Evolutionary conservation across 495 filamentous ascomycete species (phyloP).

Genomic region (Cercophora scortea): DNA sequence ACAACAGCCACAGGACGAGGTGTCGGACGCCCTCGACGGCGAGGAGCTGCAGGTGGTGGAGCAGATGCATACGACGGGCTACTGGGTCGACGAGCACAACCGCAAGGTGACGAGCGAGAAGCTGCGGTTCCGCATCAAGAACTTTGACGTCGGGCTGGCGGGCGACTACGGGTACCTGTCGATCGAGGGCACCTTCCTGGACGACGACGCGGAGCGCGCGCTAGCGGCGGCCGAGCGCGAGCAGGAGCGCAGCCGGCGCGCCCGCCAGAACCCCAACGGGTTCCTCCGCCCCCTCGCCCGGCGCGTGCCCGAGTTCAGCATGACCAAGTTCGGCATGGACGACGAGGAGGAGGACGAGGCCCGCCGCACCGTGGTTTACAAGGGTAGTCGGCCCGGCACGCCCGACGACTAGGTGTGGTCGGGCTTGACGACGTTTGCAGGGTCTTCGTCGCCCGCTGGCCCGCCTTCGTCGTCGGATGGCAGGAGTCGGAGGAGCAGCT

Average conservation of each 20-base stretch:
- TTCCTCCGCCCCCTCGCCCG: slow-evolving; percentile 27
- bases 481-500: background rate
- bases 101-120: slow-evolving; percentile 27
- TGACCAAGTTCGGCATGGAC: slow-evolving; percentile 39
- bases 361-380: slow-evolving; percentile 19
- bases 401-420: slow-evolving; percentile 31
- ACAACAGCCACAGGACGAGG: slow-evolving; percentile 1
- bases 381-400: slow-evolving; percentile 25
- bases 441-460: slow-evolving; percentile 12
- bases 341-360: slow-evolving; percentile 29
- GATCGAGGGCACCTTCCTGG: slow-evolving; percentile 40
- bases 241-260: slow-evolving; percentile 20
- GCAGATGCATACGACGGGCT: slow-evolving; percentile 42
- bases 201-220: slow-evolving; percentile 31
- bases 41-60: slow-evolving; percentile 24
- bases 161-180: slow-evolving; percentile 41
- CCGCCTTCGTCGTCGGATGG: background rate
- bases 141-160: slow-evolving; percentile 41
- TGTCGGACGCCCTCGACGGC: slow-evolving; percentile 16
- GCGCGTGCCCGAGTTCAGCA: slow-evolving; percentile 37
- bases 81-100: slow-evolving; percentile 35
- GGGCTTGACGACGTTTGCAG: slow-evolving; percentile 11
- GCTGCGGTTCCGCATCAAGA: slow-evolving; percentile 41
- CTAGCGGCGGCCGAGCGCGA: slow-evolving; percentile 30
- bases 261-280: slow-evolving; percentile 22